These are phyloP conservation scores for Thermothelomyces thermophilus DNA, from an alignment of 2,329 filamentous ascomycete species.

Conservation along the genomic window DNA sequence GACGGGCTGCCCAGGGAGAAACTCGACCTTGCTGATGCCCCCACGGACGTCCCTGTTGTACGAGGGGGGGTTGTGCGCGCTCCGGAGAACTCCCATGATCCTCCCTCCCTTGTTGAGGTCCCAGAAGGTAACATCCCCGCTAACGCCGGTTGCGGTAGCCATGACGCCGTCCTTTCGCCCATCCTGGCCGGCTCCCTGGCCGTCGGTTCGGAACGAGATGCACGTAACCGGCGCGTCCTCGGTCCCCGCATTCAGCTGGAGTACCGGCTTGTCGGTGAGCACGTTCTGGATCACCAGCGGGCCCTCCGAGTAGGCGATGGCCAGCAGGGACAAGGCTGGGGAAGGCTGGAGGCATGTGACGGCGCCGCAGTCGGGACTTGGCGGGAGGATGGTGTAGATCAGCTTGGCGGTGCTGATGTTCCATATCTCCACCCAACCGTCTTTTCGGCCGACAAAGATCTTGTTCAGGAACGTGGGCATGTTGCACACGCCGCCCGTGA, in stretches of 20 bases:
- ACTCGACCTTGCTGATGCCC: conserved; percentile 82
- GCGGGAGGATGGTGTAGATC: conserved; percentile 81
- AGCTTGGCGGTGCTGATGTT: conserved; percentile 89
- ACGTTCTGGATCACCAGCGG: conserved; percentile 76
- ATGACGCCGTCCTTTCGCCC: conserved; percentile 83
- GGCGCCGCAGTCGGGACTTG: conserved; percentile 62
- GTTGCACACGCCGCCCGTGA: conserved; percentile 73
- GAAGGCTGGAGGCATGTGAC: conserved; percentile 85
- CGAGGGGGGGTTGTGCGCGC: conserved; percentile 75
- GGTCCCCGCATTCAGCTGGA: conserved; percentile 61
- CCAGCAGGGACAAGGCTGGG: conserved; percentile 76
- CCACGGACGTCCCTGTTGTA: conserved; percentile 54
- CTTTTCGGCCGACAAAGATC: conserved; percentile 77
- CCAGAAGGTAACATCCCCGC: conserved; percentile 91
- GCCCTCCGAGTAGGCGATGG: conserved; percentile 79
- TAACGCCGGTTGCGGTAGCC: conserved; percentile 75
- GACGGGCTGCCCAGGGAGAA: conserved; percentile 81
- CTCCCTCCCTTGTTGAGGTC: conserved; percentile 85
- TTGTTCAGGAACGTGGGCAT: conserved; percentile 98
- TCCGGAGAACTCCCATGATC: conserved; percentile 77
- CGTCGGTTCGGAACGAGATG: conserved; percentile 87
- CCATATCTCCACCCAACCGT: conserved; percentile 95
- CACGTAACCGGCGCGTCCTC: conserved; percentile 64
- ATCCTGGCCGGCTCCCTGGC: conserved; percentile 79
- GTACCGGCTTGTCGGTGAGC: conserved; percentile 64